Conservation (phyloP, 2,329 filamentous ascomycete genomes). For the Fusarium fujikuroi region DNA sequence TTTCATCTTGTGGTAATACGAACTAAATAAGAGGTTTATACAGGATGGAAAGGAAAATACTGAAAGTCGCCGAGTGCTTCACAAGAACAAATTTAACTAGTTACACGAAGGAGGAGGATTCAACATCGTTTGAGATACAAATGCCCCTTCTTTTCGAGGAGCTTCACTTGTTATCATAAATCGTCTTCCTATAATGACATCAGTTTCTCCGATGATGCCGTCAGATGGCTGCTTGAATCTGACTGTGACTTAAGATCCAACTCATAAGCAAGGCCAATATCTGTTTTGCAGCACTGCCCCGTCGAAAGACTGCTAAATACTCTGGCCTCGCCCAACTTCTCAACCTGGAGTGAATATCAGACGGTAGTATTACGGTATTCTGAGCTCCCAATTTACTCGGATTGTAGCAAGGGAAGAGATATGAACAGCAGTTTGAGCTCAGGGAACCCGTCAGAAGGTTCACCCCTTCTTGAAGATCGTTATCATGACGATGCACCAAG, state of each 20-base stretch:
- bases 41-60: background rate
- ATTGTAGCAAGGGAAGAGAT: background rate
- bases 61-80: background rate
- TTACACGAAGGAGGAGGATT: background rate
- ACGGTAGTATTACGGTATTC: background rate
- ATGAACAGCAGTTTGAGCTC: slow-evolving; percentile 25
- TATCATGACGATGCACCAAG: background rate
- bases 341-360: background rate
- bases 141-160: background rate
- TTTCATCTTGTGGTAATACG: background rate
- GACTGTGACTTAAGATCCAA: slow-evolving; percentile 10
- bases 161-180: background rate
- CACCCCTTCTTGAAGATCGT: slow-evolving; percentile 44
- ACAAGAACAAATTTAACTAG: background rate
- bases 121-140: background rate
- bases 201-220: slow-evolving; percentile 4
- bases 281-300: background rate
- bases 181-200: slow-evolving; percentile 18
- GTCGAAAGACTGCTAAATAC: background rate
- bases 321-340: background rate
- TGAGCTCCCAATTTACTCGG: background rate
- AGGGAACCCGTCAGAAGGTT: slow-evolving; percentile 36
- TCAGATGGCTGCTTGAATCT: slow-evolving; percentile 30
- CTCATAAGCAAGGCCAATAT: slow-evolving; percentile 5
- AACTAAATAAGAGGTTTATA: background rate